A percentile compares a stretch with the other conserved stretches of the same genome.
Evolutionary conservation across 2,329 filamentous ascomycete genomes (phyloP).

Genomic region (Talaromyces sp.): DNA sequence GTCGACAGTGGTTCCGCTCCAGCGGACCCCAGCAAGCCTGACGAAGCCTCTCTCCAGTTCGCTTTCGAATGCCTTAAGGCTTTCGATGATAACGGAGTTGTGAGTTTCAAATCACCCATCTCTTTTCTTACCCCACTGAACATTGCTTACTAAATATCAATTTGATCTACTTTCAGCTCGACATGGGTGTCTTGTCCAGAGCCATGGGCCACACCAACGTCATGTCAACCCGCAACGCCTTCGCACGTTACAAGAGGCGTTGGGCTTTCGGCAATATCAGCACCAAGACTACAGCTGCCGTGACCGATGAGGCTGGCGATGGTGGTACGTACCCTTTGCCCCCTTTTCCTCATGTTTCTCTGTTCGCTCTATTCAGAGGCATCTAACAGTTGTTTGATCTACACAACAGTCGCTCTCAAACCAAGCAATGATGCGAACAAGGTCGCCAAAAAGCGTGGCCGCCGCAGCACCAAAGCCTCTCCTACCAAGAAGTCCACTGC

Average conservation of each 20-base stretch:
- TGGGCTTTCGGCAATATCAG: slow-evolving; percentile 5
- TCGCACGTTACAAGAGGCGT: slow-evolving; percentile 9
- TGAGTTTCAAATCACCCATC: not conserved
- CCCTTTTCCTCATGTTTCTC: not conserved
- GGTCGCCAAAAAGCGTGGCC: slow-evolving; percentile 11
- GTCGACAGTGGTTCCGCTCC: not conserved
- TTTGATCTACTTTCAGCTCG: not conserved
- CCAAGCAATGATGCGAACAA: slow-evolving; percentile 1
- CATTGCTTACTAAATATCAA: not conserved
- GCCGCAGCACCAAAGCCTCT: not conserved
- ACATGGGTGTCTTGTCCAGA: slow-evolving; percentile 5
- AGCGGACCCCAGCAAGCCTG: not conserved
- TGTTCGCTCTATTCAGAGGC: not conserved
- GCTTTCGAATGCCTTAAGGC: slow-evolving; percentile 8
- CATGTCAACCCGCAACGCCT: slow-evolving; percentile 6
- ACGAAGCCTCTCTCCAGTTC: not conserved
- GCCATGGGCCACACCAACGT: slow-evolving; percentile 15
- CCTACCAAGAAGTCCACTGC: not conserved
- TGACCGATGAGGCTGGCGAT: not conserved
- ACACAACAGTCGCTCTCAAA: slow-evolving; percentile 1
- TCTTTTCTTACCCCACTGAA: not conserved
- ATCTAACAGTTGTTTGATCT: not conserved
- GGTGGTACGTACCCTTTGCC: not conserved
- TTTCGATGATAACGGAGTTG: not conserved
- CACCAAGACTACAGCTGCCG: not conserved